Evolutionary conservation across 805 yeast genomes (phyloP).

Genomic region (Starmerella gropengiesseri): DNA sequence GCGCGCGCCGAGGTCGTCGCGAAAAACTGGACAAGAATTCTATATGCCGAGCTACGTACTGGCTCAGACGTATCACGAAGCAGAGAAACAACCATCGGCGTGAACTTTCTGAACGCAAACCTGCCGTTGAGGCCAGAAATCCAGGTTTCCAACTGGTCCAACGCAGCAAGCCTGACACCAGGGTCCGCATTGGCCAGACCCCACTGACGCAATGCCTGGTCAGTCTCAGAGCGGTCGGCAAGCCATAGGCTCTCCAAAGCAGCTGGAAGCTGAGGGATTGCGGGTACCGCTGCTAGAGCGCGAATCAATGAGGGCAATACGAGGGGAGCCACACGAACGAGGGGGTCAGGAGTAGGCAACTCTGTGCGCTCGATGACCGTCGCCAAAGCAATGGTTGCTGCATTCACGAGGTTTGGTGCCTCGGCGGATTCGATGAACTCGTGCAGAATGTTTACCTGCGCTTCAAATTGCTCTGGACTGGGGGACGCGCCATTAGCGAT

Average conservation of each 20-base stretch:
- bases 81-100: conserved; percentile 28
- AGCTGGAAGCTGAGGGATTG: conserved; percentile 1
- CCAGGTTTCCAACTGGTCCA: conserved; percentile 23
- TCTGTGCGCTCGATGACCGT: not conserved
- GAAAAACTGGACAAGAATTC: conserved; percentile 33
- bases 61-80: conserved; percentile 24
- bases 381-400: not conserved
- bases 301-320: conserved; percentile 4
- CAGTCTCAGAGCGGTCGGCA: conserved; percentile 30
- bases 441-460: not conserved
- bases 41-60: conserved; percentile 25
- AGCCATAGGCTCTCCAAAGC: conserved; percentile 30
- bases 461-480: too few relatives aligned
- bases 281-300: not conserved
- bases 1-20: conserved; percentile 33
- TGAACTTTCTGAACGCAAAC: conserved; percentile 28
- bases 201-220: conserved; percentile 26
- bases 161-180: conserved; percentile 24
- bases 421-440: not conserved
- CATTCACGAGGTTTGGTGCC: not conserved
- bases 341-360: conserved; percentile 2
- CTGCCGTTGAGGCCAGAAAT: conserved; percentile 25
- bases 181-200: conserved; percentile 26
- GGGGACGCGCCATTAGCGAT: too few relatives aligned
- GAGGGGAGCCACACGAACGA: not conserved